phyloP scores from a whole-genome alignment of 2,329 filamentous ascomycete species.

The Stachybotrys chlorohalonatus region DNA sequence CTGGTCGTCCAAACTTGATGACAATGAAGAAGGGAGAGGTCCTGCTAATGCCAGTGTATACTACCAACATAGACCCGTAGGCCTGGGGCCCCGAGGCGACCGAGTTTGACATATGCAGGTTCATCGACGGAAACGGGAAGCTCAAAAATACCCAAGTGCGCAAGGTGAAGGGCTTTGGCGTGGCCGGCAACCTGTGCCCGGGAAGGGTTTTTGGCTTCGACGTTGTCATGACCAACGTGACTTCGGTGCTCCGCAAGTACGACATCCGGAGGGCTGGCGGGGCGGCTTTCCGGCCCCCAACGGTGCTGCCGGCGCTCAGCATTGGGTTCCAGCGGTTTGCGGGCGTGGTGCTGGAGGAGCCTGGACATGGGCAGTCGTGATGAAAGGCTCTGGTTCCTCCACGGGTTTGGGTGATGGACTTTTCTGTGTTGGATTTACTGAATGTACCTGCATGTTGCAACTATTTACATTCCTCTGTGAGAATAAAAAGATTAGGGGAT shows the following conservation, averaged over 20 bases:
- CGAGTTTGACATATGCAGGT: conserved; percentile 16
- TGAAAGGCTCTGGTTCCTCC: neutral
- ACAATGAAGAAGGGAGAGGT: conserved; percentile 17
- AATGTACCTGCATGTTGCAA: neutral
- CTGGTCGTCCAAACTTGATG: conserved; percentile 7
- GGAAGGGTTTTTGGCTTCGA: conserved; percentile 19
- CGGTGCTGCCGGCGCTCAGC: conserved; percentile 14
- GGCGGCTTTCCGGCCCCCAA: conserved; percentile 11
- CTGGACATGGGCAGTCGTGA: neutral
- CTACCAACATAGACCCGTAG: conserved; percentile 16
- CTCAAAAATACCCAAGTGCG: conserved; percentile 11
- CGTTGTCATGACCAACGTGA: conserved; percentile 16
- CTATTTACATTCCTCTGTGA: too few relatives aligned
- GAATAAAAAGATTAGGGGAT: too few relatives aligned
- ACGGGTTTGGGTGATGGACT: neutral
- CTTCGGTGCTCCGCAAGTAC: conserved; percentile 15
- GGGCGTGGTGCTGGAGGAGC: conserved; percentile 7
- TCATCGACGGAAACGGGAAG: conserved; percentile 13
- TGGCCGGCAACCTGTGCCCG: conserved; percentile 21
- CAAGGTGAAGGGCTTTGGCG: conserved; percentile 20
- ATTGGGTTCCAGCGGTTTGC: conserved; percentile 20
- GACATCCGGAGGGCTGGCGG: conserved; percentile 12
- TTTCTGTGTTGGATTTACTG: neutral
- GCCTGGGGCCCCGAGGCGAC: conserved; percentile 17
- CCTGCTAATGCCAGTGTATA: conserved; percentile 21